These are phyloP conservation scores for Lenzites betulinus DNA, from an alignment of 768 basidiomycete genomes.

Conservation along the genomic window DNA sequence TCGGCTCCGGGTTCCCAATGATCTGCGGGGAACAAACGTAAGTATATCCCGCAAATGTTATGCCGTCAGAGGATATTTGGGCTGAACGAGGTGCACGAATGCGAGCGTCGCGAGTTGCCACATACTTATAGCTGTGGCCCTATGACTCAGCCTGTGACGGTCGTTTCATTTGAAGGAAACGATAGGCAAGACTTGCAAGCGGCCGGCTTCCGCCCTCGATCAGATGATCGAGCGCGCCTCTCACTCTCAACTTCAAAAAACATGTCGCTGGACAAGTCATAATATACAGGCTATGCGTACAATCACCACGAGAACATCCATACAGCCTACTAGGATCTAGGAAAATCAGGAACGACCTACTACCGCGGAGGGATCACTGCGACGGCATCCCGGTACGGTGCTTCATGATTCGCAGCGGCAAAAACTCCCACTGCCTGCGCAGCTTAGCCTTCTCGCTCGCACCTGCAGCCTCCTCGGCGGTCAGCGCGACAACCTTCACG, in stretches of 20 bases:
- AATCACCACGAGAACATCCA: background rate
- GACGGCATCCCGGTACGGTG: conserved; percentile 22
- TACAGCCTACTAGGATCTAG: background rate
- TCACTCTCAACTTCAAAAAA: too few relatives aligned
- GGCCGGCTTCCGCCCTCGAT: background rate
- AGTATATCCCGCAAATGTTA: too few relatives aligned
- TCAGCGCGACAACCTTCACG: conserved; percentile 52
- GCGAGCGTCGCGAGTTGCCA: background rate
- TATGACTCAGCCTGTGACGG: background rate
- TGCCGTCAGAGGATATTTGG: too few relatives aligned
- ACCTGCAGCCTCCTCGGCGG: conserved; percentile 39
- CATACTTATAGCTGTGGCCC: background rate
- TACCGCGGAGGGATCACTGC: background rate
- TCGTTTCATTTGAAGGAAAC: background rate
- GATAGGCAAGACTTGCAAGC: conserved; percentile 15
- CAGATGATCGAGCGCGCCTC: conserved; percentile 3
- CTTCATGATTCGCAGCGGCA: conserved; percentile 42
- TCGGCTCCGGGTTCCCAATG: background rate
- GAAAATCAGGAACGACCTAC: background rate
- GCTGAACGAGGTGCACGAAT: background rate
- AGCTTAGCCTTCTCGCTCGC: conserved; percentile 40
- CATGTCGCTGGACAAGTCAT: background rate
- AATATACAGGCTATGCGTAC: background rate
- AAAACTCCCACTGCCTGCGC: conserved; percentile 51
- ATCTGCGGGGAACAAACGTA: background rate